These are phyloP conservation scores for Bipolaris oryzae DNA, from an alignment of 2,329 filamentous ascomycete species.

Conservation along the genomic window DNA sequence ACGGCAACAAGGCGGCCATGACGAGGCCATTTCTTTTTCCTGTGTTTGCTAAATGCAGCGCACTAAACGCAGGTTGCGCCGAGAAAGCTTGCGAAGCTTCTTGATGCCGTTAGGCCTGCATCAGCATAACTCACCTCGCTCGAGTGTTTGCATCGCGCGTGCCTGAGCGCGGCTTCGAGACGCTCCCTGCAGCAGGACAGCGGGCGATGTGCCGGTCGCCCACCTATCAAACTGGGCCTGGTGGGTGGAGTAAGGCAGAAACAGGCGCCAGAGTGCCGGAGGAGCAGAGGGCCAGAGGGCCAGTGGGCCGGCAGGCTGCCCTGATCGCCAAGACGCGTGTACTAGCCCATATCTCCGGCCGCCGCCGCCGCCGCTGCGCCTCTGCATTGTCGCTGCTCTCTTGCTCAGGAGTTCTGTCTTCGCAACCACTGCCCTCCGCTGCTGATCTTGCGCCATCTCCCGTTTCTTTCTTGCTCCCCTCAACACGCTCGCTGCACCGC, in stretches of 20 bases:
- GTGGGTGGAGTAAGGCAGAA: not conserved
- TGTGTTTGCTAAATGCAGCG: not conserved
- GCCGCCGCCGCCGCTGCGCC: constrained; percentile 5
- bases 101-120: not conserved
- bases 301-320: constrained; percentile 4
- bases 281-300: not conserved
- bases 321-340: constrained; percentile 19
- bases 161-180: constrained; percentile 15
- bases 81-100: constrained; percentile 10
- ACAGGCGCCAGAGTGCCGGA: not conserved
- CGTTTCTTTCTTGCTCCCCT: constrained; percentile 8
- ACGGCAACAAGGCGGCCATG: constrained; percentile 24
- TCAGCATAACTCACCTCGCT: constrained; percentile 11
- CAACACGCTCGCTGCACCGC: constrained; percentile 20
- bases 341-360: constrained; percentile 9
- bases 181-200: constrained; percentile 17
- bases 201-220: constrained; percentile 4
- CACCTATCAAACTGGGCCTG: constrained; percentile 19
- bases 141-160: not conserved
- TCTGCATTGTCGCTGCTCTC: constrained; percentile 4
- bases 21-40: constrained; percentile 8
- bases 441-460: constrained; percentile 8
- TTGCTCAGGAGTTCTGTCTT: constrained; percentile 18
- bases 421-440: constrained; percentile 16
- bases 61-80: constrained; percentile 20